Evolutionary conservation across 139 green algal genomes (phyloP), one percentile per base, ranked within the genome.

Genomic region (Chlorella sp.): DNA sequence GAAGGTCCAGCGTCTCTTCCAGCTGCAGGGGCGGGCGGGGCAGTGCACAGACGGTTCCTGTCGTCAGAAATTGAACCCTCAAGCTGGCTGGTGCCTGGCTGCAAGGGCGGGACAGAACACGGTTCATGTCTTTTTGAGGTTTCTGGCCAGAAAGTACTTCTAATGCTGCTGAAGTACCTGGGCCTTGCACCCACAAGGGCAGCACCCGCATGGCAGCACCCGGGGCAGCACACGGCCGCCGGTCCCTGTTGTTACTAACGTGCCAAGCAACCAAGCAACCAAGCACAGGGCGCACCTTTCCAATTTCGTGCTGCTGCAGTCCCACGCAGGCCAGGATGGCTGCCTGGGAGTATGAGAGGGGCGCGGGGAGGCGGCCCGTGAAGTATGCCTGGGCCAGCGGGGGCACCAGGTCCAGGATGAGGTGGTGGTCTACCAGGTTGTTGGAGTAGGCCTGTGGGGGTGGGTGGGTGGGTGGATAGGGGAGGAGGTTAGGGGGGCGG

Each of bases 361-460:
- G 96, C 19, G 93, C 95, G 22, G 97, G 97, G 48, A 99, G 88
- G 42, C 88, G 86, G 2, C 94, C 91, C 0, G 92, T 91, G 86
- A 99, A 98, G 92, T 97, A 99, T 28, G 95, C 90, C 19, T 88
- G 88, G 0, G 97, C 93, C 64, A 99, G 90, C 5, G 93, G 60
- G 1, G 97, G 95, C 57, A 98, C 75, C 89, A 99, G 94, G 91
- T 99, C 97, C 81, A 97, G 88, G 18, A 99, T 92, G 61, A 99
- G 83, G 94, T 99, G 98, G 93, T 99, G 97, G 93, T 99, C 98
- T 39, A 98, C 97, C 73, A 99, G 92, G 88, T 96, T 98, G 94
- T 94, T 97, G 84, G 95, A 89, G 93, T 99, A 99, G 18, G 97
- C 97, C 95, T 99, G 94, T 18, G 64, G 69, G 69, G 26, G 69